Evolutionary conservation across 1,284 basidiomycete species (phyloP), one percentile per base, ranked within the genome.

Genomic region (Tetrapyrgos nigripes): DNA sequence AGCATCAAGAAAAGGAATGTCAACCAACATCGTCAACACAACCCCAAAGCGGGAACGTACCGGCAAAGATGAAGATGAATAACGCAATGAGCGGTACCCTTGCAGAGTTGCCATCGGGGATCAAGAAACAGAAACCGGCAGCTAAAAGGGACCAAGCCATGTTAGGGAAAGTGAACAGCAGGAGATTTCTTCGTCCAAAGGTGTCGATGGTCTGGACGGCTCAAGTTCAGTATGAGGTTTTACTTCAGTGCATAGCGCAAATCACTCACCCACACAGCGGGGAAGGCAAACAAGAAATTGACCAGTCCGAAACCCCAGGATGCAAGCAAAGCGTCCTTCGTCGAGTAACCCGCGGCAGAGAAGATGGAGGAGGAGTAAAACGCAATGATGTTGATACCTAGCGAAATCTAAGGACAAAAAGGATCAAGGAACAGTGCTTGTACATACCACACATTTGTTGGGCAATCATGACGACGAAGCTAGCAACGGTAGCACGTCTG

Each of bases 291-390:
- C 2, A 86, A 17, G 77, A 82, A 86, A 60, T 87, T 89, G 27
- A 90, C 75, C n/a, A 86, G 73, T 52, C 92, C 92, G 61, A 89
- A 93, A 1, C 92, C 92, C 68, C 84, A 81, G 0, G 91, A 91
- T 0, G 88, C 86, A 33, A 85, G 75, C 27, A 93, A 75, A 0
- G 89, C 83, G 2, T 79, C 66, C 37, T 74, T 75, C 4, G 72
- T 65, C 0, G 72, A 70, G 65, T 83, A 83, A 1, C 87, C 86
- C 2, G 87, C 86, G 0, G 81, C 50, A 2, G 72, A 60, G 75
- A 93, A 93, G 59, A 93, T 81, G 11, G 83, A 84, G 2, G 88
- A 87, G 1, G 85, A 87, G 69, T 89, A 89, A 73, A 88, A 91
- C 2, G 88, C 84, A 64, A 84, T 85, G 57, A 85, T 76, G 68